These are phyloP conservation scores for Magnusiomyces paraingens DNA, from an alignment of 1,139 yeast species.

Conservation along the genomic window DNA sequence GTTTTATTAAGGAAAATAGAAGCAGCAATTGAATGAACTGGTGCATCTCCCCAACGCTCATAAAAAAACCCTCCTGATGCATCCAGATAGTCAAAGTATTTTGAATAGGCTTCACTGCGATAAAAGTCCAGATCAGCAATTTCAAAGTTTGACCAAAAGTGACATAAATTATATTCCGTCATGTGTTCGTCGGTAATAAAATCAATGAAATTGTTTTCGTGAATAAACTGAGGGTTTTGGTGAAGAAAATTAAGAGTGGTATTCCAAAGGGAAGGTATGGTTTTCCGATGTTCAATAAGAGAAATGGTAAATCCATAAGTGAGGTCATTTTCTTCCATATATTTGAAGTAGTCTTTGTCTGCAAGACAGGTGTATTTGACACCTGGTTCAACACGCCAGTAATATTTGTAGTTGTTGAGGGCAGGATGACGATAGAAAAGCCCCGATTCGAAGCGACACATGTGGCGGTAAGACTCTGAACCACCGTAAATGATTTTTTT, in stretches of 20 bases:
- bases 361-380: constrained; percentile 78
- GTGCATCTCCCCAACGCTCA: constrained; percentile 96
- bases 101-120: constrained; percentile 60
- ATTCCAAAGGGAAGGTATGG: constrained; percentile 83
- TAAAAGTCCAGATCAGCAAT: constrained; percentile 76
- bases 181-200: constrained; percentile 57
- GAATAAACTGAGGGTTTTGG: constrained; percentile 56
- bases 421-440: constrained; percentile 69
- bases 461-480: constrained; percentile 69
- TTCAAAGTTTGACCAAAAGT: constrained; percentile 94
- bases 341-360: constrained; percentile 67
- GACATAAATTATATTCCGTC: constrained; percentile 74
- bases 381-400: constrained; percentile 91
- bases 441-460: constrained; percentile 82
- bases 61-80: constrained; percentile 78
- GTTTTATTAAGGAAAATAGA: constrained; percentile 58
- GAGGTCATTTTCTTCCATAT: constrained; percentile 63
- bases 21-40: constrained; percentile 81
- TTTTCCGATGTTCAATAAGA: constrained; percentile 69
- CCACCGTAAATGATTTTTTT: constrained; percentile 69
- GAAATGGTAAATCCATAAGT: constrained; percentile 83
- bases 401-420: constrained; percentile 64
- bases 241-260: constrained; percentile 60
- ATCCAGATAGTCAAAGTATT: constrained; percentile 67
- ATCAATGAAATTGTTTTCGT: constrained; percentile 59